These are phyloP conservation scores for Chaetomium olivaceum DNA, from an alignment of 2,329 filamentous ascomycete genomes.

Conservation along the genomic window DNA sequence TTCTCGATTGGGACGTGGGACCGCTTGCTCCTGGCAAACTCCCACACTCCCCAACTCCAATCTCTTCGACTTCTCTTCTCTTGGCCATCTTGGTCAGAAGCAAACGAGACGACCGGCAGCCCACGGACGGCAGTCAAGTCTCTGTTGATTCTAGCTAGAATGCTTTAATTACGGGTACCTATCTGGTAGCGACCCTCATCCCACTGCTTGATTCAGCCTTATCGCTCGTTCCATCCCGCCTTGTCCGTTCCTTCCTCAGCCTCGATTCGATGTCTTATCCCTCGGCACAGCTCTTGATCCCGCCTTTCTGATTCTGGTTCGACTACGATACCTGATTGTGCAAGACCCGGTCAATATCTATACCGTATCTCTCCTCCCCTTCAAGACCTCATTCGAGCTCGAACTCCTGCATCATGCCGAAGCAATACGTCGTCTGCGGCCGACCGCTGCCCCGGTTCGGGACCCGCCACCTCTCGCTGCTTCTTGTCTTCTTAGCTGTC, in stretches of 20 bases:
- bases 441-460: conserved; percentile 52
- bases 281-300: background rate
- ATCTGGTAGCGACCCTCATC: background rate
- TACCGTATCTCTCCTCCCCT: background rate
- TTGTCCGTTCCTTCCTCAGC: background rate
- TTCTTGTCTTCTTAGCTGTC: conserved; percentile 53
- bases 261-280: background rate
- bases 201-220: background rate
- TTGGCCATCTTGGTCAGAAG: background rate
- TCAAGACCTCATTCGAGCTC: background rate
- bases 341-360: background rate
- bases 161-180: background rate
- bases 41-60: background rate
- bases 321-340: background rate
- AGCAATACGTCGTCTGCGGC: conserved; percentile 49
- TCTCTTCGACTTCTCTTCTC: background rate
- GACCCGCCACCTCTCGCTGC: conserved; percentile 53
- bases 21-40: background rate
- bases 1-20: background rate
- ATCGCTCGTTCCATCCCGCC: background rate
- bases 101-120: background rate
- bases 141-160: background rate
- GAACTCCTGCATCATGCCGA: conserved; percentile 44
- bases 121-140: background rate
- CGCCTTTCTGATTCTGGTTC: background rate